phyloP scores from a whole-genome alignment of 371 early-diverging fungal genomes.

The Mucor circinelloides region DNA sequence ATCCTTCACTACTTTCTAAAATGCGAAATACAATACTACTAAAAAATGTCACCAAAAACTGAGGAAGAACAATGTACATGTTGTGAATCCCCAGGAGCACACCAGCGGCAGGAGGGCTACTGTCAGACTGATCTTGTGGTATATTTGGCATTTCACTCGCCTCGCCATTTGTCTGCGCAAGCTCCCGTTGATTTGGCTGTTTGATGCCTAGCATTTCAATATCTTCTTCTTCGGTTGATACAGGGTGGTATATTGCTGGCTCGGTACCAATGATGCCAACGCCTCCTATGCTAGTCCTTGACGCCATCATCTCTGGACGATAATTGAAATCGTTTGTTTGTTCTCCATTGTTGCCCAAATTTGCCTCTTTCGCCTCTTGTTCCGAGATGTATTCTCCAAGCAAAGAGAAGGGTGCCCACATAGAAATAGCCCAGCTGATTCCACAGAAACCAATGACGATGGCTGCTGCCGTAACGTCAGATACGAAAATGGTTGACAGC shows the following conservation, averaged over 20 bases:
- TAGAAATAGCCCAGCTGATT: slow-evolving; percentile 84
- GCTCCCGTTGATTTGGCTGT: neutral
- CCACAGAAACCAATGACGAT: slow-evolving; percentile 77
- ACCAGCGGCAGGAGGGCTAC: slow-evolving; percentile 63
- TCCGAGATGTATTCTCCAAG: slow-evolving; percentile 82
- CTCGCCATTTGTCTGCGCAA: neutral
- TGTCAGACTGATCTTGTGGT: neutral
- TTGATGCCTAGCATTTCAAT: slow-evolving; percentile 23
- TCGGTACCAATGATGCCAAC: slow-evolving; percentile 37
- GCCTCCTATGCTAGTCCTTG: slow-evolving; percentile 33
- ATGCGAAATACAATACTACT: slow-evolving; percentile 77
- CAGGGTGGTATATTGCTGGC: slow-evolving; percentile 43
- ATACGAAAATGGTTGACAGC: slow-evolving; percentile 65
- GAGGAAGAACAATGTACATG: slow-evolving; percentile 92
- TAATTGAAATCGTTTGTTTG: neutral
- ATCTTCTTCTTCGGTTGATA: slow-evolving; percentile 19
- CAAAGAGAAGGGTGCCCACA: slow-evolving; percentile 94
- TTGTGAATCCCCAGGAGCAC: slow-evolving; percentile 92
- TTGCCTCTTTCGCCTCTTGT: slow-evolving; percentile 20
- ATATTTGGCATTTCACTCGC: neutral
- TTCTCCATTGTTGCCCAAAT: neutral
- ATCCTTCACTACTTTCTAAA: slow-evolving; percentile 46
- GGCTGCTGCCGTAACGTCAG: slow-evolving; percentile 50
- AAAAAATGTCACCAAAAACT: slow-evolving; percentile 80
- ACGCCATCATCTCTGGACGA: slow-evolving; percentile 19